Base-by-base conservation (phyloP, 306 rosid genomes). In the Fagus crenata region DNA sequence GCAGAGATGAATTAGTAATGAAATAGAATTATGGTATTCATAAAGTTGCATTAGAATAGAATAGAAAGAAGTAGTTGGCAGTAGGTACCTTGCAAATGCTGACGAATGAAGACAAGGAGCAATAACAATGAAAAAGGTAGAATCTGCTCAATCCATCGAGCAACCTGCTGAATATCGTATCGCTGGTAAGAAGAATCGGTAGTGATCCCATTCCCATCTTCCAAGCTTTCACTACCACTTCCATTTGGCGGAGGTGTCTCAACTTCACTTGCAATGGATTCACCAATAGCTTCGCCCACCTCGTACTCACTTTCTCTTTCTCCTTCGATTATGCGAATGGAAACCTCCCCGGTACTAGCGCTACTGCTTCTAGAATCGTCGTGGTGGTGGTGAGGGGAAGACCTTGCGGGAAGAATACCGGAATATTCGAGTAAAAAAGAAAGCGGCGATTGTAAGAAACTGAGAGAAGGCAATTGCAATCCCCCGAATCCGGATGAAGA, bases 81-180 rank as follows among this genome's bases (percentile, higher is more conserved):
- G 36, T 2, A 31, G 63, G 68, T 82, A 94, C 98, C 97, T 89
- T 85, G 90, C 83, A 92, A 88, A 78, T 94, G 97, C 89, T 89
- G 93, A 42, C 95, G 96, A 74, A 94, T 87, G 86, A 94, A 89
- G 63, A 94, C 93, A 12, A 90, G 78, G 74, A 94, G 76, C 84
- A 94, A 64, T 72, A 94, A 84, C 58, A 94, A 70, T 33, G 90
- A 87, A 74, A 92, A 94, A 32, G 95, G 98, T 72, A 94, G 96
- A 84, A 94, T 77, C 81, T 90, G 96, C 80, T 92, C 97, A 76
- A 90, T 80, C 92, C 96, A 88, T 75, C 87, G 89, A 0, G 93
- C 96, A 71, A 87, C 75, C 83, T 81, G 94, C 79, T 90, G 98
- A 84, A 90, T 80, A 78, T 94, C 94, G 54, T 87, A 78, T 81